These are phyloP conservation scores for Theobroma cacao DNA, from an alignment of 345 rosid species.

Conservation along the genomic window DNA sequence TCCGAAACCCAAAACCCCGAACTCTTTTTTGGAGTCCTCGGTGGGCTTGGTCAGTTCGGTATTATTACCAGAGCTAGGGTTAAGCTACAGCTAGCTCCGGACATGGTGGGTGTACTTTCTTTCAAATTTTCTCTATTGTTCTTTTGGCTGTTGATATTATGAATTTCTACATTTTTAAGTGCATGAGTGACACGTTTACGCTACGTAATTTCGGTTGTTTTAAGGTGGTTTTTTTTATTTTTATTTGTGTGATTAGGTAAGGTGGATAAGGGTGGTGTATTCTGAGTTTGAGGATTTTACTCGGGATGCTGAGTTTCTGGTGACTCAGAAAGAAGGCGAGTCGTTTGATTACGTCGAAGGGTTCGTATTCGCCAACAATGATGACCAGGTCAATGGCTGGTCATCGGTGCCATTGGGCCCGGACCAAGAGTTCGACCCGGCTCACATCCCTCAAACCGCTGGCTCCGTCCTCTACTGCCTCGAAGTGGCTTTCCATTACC, in stretches of 20 bases:
- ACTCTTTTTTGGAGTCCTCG: constrained; percentile 69
- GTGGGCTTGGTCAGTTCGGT: constrained; percentile 95
- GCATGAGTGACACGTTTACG: constrained; percentile 30
- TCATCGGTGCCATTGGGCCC: constrained; percentile 59
- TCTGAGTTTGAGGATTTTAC: constrained; percentile 65
- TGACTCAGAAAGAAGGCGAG: constrained; percentile 46
- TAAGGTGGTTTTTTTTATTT: background rate
- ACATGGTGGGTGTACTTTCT: constrained; percentile 42
- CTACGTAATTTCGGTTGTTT: constrained; percentile 18
- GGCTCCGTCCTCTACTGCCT: constrained; percentile 85
- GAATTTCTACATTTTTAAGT: background rate
- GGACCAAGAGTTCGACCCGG: constrained; percentile 44
- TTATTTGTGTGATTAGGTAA: constrained; percentile 56
- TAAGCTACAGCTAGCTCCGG: constrained; percentile 70
- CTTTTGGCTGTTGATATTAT: background rate
- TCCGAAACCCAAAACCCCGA: constrained; percentile 53
- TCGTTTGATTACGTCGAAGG: constrained; percentile 92
- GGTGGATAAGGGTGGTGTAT: constrained; percentile 89
- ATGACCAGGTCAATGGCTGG: constrained; percentile 85
- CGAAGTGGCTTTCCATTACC: constrained; percentile 73
- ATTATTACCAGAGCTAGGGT: constrained; percentile 81
- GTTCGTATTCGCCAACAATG: constrained; percentile 75
- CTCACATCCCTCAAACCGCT: constrained; percentile 41
- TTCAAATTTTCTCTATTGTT: background rate
- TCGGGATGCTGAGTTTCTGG: constrained; percentile 77